Percentiles rank a stretch among this genome's conserved stretches.
These are phyloP conservation scores for Tetracladium setigerum DNA, from an alignment of 495 filamentous ascomycete species.

Conservation along the genomic window DNA sequence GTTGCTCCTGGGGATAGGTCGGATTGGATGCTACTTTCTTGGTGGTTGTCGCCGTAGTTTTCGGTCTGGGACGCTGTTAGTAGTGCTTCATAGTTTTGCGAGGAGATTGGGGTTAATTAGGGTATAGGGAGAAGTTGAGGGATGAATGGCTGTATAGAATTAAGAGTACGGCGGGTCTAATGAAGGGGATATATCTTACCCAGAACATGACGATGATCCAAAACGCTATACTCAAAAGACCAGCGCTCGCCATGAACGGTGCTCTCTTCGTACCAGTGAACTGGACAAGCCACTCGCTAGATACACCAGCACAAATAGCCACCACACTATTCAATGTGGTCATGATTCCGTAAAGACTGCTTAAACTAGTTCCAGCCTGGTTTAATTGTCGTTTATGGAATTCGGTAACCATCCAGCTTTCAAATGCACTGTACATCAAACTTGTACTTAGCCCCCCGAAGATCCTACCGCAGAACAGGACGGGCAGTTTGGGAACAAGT, in stretches of 20 bases:
- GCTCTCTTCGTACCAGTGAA: slow-evolving; percentile 38
- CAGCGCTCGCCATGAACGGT: slow-evolving; percentile 39
- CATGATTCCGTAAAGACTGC: slow-evolving; percentile 42
- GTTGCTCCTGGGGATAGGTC: not conserved
- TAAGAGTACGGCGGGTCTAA: not conserved
- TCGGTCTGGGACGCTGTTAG: slow-evolving; percentile 30
- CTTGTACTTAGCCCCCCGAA: slow-evolving; percentile 50
- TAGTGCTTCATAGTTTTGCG: too few relatives aligned
- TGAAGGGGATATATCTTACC: slow-evolving; percentile 30
- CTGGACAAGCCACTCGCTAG: slow-evolving; percentile 32
- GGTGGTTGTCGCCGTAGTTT: slow-evolving; percentile 35
- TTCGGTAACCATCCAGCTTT: slow-evolving; percentile 54
- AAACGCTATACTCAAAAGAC: slow-evolving; percentile 31
- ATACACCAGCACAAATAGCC: slow-evolving; percentile 41
- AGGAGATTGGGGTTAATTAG: too few relatives aligned
- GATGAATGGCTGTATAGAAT: too few relatives aligned
- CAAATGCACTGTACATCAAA: slow-evolving; percentile 47
- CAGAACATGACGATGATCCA: slow-evolving; percentile 38
- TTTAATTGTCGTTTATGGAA: slow-evolving; percentile 30
- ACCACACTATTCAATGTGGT: slow-evolving; percentile 44
- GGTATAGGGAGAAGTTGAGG: too few relatives aligned
- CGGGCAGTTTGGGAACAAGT: slow-evolving; percentile 25
- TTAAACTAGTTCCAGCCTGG: slow-evolving; percentile 29
- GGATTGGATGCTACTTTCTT: not conserved
- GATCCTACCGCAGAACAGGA: slow-evolving; percentile 42